These are phyloP conservation scores for Nemophila menziesii DNA, from an alignment of 257 asterid species.

Conservation along the genomic window DNA sequence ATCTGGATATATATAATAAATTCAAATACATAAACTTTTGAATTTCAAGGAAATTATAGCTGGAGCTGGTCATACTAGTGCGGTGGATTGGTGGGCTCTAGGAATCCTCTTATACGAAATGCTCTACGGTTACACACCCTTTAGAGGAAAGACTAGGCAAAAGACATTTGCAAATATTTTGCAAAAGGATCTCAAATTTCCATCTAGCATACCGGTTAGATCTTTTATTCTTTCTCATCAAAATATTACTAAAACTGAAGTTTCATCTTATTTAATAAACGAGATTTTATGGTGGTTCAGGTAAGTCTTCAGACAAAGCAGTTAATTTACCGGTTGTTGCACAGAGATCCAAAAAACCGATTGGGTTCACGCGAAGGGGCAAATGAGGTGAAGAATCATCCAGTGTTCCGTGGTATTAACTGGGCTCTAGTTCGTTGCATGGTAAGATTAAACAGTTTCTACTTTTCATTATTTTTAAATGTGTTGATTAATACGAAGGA, in stretches of 20 bases:
- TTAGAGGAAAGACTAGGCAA: slow-evolving; percentile 96
- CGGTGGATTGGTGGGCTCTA: slow-evolving; percentile 99
- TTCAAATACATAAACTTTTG: slow-evolving; percentile 1
- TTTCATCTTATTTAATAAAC: background rate
- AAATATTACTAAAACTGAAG: background rate
- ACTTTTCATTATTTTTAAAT: background rate
- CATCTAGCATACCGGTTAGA: slow-evolving; percentile 64
- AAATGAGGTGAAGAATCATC: slow-evolving; percentile 75
- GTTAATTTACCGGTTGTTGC: slow-evolving; percentile 69
- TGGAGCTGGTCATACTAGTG: slow-evolving; percentile 96
- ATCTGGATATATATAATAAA: too few species aligned
- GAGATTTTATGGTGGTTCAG: slow-evolving; percentile 33
- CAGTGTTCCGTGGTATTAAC: slow-evolving; percentile 75
- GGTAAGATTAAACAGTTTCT: slow-evolving; percentile 31
- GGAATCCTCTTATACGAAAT: slow-evolving; percentile 89
- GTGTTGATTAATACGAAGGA: slow-evolving; percentile 10
- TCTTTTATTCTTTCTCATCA: slow-evolving; percentile 9
- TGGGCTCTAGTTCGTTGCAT: slow-evolving; percentile 94
- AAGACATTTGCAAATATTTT: slow-evolving; percentile 81
- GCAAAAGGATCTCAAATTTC: slow-evolving; percentile 85
- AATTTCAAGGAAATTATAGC: slow-evolving; percentile 70
- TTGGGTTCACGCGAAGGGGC: slow-evolving; percentile 92
- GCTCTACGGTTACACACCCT: slow-evolving; percentile 94
- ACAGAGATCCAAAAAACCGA: slow-evolving; percentile 90
- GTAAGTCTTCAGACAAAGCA: slow-evolving; percentile 83